Base-by-base conservation (phyloP, 495 filamentous ascomycete species). In the Clohesyomyces aquaticus region DNA sequence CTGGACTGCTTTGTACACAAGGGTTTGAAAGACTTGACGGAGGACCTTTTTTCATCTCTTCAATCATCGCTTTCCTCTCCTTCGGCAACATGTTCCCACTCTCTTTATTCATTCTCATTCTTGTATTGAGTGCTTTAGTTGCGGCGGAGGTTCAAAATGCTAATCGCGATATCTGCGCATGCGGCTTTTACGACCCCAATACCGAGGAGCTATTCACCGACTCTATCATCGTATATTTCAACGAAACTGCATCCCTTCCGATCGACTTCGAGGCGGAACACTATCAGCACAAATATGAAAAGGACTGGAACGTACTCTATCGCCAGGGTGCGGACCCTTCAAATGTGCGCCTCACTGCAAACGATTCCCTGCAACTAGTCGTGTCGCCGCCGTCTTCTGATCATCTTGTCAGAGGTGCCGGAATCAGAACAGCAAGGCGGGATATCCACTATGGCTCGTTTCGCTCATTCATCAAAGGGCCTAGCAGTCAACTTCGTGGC, bases 381-480 rank as follows among this genome's bases (percentile, higher is more conserved):
- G 61, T 74, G 22, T 50, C 53, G 32, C 68, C 70, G 14, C 45
- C 67, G 9, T 65, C 69, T 8, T 10, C 41, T 0, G 52, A 72
- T 9, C 76, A 78, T 61, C 53, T 77, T 1, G 73, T 77, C 53
- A 51, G 69, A 16, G 76, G 76, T 9, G 71, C 61, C 11, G 66
- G 63, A 9, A 69, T 78, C 28, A 59, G 69, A 23, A 76, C 72
- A 10, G 42, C 55, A 1, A 55, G 76, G 25, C 70, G 70, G n/a
- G 76, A 78, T 48, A 77, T 78, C 27, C 67, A 74, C 18, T 76
- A 72, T 65, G 76, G 77, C 38, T 75, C 77, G 8, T 77, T 79
- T 52, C 66, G 74, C 14, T 48, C 72, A 0, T 65, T 71, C 19
- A 60, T 78, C 41, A 54, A 67, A 41, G 58, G 74, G 10, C 69